Base-by-base conservation (phyloP, 108 stramenopile genomes). In the Poteriospumella lacustris region DNA sequence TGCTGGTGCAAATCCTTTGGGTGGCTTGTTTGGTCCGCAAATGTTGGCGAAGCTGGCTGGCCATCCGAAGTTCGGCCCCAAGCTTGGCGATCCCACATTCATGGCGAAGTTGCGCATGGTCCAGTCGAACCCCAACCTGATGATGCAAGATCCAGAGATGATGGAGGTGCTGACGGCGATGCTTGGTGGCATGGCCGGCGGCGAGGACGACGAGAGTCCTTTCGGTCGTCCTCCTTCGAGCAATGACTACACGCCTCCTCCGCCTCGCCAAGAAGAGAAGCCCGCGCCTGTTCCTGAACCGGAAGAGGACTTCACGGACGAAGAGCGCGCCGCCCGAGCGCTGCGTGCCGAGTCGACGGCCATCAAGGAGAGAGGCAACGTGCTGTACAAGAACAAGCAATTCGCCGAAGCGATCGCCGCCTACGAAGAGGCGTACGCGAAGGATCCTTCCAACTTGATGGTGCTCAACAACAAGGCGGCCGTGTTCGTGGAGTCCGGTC, bases 401-500 rank as follows among this genome's bases (percentile, higher is more conserved):
- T 96, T 98, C 76, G 92, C 91, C 12, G 93, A 94, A 64, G 99
- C 99, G 31, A 58, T 99, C 43, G 92, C 89, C n/a, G 88, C 90
- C 12, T 99, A 97, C 83, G 92, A 96, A 67, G 95, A 93, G 83
- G 98, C 98, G n/a, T 92, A 89, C 81, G 89, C 89, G n/a, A 80
- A 95, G 33, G 97, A 98, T 83, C 89, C 90, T 2, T 89, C 92
- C 43, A 93, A 95, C 89, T 95, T 98, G 95, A 91, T 92, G 0
- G 97, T 91, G 82, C 44, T 89, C 41, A 89, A 80, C 62, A 99
- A 99, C 88, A 96, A 96, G 85, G 95, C 97, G 26, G 95, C 99
- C 31, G 96, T 97, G 26, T 92, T 89, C 85, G 93, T 97, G 80
- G 94, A 93, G 12, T 81, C 82, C 72, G 95, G 95, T 78, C 86